These are phyloP conservation scores for Choiromyces venosus DNA, from an alignment of 495 filamentous ascomycete species.

Conservation along the genomic window DNA sequence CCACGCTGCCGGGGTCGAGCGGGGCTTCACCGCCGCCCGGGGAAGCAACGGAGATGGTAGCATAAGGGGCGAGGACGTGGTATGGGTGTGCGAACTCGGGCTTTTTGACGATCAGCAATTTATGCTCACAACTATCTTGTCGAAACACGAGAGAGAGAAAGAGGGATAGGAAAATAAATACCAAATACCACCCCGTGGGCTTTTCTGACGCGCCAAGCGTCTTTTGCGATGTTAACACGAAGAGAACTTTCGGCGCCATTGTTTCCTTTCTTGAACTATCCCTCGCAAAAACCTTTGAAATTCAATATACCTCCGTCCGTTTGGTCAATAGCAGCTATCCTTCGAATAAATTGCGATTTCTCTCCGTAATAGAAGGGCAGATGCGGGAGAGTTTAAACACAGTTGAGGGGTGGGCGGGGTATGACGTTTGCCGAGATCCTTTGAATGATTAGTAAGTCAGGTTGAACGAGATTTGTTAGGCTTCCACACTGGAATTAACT, in stretches of 20 bases:
- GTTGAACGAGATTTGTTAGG: no score
- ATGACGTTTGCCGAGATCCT: background rate
- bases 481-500: background rate
- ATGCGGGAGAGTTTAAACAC: background rate
- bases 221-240: conserved; percentile 61
- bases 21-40: conserved; percentile 63
- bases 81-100: conserved; percentile 70
- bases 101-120: conserved; percentile 41
- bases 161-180: conserved; percentile 34
- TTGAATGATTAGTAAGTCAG: background rate
- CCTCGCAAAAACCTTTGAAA: background rate
- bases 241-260: conserved; percentile 55
- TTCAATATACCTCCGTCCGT: background rate
- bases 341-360: no score
- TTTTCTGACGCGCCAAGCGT: conserved; percentile 51
- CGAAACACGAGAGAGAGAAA: background rate
- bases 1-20: conserved; percentile 60
- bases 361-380: background rate
- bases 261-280: background rate
- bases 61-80: conserved; percentile 53
- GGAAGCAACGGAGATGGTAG: conserved; percentile 58
- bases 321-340: background rate
- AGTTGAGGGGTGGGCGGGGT: background rate
- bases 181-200: conserved; percentile 64
- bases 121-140: background rate